Evolutionary conservation across 1,284 basidiomycete species (phyloP).

Genomic region (Heterobasidion parviporum): DNA sequence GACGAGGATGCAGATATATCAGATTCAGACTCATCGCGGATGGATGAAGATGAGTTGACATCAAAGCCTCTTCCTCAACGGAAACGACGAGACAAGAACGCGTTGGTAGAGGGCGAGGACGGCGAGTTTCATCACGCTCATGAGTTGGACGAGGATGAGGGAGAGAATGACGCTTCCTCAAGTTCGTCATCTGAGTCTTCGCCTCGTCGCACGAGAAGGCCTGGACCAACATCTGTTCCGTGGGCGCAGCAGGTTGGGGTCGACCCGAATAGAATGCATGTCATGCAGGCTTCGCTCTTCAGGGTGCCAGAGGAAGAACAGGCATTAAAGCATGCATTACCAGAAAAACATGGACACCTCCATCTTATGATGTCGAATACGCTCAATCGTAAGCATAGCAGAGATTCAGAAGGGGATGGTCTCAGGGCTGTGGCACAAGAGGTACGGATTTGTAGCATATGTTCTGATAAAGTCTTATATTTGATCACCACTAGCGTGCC

Average conservation of each 20-base stretch:
- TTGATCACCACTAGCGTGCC: constrained; percentile 39
- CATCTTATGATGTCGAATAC: constrained; percentile 25
- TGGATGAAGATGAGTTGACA: constrained; percentile 39
- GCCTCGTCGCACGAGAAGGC: constrained; percentile 17
- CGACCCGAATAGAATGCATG: constrained; percentile 78
- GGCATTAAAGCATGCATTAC: constrained; percentile 36
- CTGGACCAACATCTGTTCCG: constrained; percentile 29
- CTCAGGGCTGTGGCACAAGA: constrained; percentile 56
- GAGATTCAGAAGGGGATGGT: constrained; percentile 67
- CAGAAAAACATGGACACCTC: constrained; percentile 24
- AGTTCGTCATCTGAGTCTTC: constrained; percentile 18
- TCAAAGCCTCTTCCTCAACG: constrained; percentile 15
- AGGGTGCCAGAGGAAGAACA: constrained; percentile 63
- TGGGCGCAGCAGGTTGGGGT: constrained; percentile 67
- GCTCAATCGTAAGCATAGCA: constrained; percentile 59
- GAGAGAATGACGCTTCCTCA: constrained; percentile 12
- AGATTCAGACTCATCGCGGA: constrained; percentile 27
- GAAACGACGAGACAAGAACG: constrained; percentile 22
- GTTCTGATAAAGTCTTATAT: constrained; percentile 2
- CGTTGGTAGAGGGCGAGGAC: constrained; percentile 41
- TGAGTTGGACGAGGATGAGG: constrained; percentile 25
- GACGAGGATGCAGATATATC: constrained; percentile 22
- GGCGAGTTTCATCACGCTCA: constrained; percentile 38
- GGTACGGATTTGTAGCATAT: constrained; percentile 28
- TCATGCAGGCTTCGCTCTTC: constrained; percentile 89